Conservation (phyloP, 169 alveolate genomes). For the Fabrea salina region DNA sequence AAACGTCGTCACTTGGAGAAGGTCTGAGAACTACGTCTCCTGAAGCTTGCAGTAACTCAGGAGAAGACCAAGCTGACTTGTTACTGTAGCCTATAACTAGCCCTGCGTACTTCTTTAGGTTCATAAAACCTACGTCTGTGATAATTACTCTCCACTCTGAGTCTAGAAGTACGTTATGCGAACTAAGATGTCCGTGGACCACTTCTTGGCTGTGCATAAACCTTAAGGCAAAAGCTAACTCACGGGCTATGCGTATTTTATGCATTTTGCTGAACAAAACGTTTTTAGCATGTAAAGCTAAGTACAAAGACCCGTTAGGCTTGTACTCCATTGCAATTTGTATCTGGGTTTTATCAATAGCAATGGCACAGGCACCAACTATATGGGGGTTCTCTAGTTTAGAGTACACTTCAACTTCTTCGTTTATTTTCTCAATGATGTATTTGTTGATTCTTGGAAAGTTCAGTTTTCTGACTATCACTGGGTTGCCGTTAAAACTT, state of each 20-base stretch:
- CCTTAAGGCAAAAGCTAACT: neutral
- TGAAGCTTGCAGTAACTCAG: neutral
- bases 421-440: neutral
- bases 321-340: neutral
- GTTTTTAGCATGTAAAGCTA: neutral
- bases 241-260: neutral
- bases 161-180: conserved; percentile 14
- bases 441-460: neutral
- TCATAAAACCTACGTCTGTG: neutral
- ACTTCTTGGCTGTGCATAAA: neutral
- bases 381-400: neutral
- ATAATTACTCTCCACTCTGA: neutral
- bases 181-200: conserved; percentile 31
- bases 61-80: conserved; percentile 24
- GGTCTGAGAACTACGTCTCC: conserved; percentile 24
- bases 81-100: neutral
- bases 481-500: neutral
- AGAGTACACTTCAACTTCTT: neutral
- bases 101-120: conserved; percentile 21
- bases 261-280: neutral
- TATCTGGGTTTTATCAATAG: neutral
- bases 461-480: neutral
- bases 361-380: neutral
- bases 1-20: neutral
- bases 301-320: neutral